Conservation (phyloP, 495 filamentous ascomycete genomes). For the Glarea lozoyensis region DNA sequence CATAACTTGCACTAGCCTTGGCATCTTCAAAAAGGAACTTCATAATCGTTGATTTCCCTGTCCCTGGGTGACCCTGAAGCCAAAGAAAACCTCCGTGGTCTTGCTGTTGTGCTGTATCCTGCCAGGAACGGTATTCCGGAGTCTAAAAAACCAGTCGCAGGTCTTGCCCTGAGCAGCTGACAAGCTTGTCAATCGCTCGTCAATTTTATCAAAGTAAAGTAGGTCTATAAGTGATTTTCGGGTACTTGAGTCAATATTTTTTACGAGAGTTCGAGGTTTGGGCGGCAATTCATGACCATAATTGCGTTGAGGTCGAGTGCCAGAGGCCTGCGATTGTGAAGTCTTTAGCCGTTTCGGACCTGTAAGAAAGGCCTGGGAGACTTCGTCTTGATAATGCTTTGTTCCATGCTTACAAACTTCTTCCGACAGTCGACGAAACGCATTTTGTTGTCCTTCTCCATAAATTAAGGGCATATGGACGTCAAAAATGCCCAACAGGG, state of each 20-base stretch:
- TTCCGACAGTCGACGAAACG: conserved; percentile 8
- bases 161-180: conserved; percentile 23
- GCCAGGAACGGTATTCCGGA: conserved; percentile 26
- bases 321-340: conserved; percentile 7
- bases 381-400: conserved; percentile 9
- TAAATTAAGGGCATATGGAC: conserved; percentile 16
- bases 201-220: conserved; percentile 26
- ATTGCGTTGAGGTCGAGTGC: conserved; percentile 9
- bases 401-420: conserved; percentile 10
- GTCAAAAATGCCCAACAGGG: conserved; percentile 18
- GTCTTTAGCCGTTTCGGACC: conserved; percentile 14
- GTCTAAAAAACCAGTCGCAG: conserved; percentile 28
- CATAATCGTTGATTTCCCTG: conserved; percentile 38
- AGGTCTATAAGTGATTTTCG: conserved; percentile 14
- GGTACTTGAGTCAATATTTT: conserved; percentile 11
- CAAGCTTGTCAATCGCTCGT: conserved; percentile 22
- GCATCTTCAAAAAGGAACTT: conserved; percentile 22
- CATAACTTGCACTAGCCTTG: conserved; percentile 10
- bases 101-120: conserved; percentile 16
- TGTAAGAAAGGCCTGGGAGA: conserved; percentile 10
- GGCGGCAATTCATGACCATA: conserved; percentile 6
- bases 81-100: conserved; percentile 31
- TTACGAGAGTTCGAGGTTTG: conserved; percentile 7
- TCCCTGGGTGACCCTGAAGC: conserved; percentile 34
- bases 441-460: conserved; percentile 21